Evolutionary conservation across 768 basidiomycete species (phyloP), one percentile per base, ranked within the genome.

Genomic region (Galerina sulciceps): DNA sequence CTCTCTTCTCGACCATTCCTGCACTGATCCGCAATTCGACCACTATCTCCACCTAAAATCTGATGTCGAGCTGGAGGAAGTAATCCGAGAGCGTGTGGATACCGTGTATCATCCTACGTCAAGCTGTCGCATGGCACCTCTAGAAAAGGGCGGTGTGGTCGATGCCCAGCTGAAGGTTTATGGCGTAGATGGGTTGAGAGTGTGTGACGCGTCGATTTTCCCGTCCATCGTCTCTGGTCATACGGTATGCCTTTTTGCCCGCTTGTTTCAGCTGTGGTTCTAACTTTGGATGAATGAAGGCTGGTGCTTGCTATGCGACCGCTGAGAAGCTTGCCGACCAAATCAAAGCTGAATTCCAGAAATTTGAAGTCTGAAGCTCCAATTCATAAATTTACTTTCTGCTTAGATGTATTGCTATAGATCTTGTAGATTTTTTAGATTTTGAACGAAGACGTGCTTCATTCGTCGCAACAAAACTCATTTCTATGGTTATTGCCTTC

Each of bases 131-230:
- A 83, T 84, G 81, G 77, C 75, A 2, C 77, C 78, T 6, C 53
- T 58, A 15, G 71, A 75, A 42, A 65, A 79, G 35, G 73, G 70
- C 17, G 80, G 79, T 8, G 76, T 80, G 3, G 76, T 79, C 15
- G 76, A 79, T 59, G 58, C 67, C 10, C 62, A 71, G 23, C 65
- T 80, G 57, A 69, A 68, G 55, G 78, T 81, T 15, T 74, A 77
- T 61, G 80, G 80, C 14, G 42, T 83, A 8, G 62, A 74, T 20
- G 76, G 77, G 0, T 61, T 83, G 58, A 69, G 80, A 38, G 75
- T 82, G 14, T 81, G 79, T 47, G 82, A 83, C 68, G 81, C 80
- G 17, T 80, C 79, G 37, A 71, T 80, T 6, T 81, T 80, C 64
- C 81, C 81, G 9, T 71, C 55, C 37, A 80, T 80, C 53, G 66